Evolutionary conservation across 2,329 filamentous ascomycete genomes (phyloP).

Genomic region (Neofusicoccum sp.): DNA sequence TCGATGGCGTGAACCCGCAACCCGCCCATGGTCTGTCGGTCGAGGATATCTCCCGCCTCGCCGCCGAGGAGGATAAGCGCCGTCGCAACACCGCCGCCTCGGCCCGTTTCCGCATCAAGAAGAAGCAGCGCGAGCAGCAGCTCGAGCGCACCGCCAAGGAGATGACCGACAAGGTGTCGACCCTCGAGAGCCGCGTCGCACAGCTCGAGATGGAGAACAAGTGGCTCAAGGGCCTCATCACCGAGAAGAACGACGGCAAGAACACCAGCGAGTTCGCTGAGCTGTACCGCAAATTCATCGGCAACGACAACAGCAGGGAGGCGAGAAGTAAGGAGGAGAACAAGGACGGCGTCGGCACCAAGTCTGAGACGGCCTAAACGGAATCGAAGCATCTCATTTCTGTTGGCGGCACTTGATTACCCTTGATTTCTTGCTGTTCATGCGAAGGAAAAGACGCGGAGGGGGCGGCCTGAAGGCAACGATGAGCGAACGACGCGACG

Average conservation of each 20-base stretch:
- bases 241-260: constrained; percentile 50
- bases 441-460: not conserved
- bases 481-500: not conserved
- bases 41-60: constrained; percentile 50
- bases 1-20: constrained; percentile 34
- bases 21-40: constrained; percentile 37
- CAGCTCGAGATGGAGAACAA: constrained; percentile 57
- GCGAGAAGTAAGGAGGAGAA: constrained; percentile 40
- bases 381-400: not conserved
- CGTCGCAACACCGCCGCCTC: constrained; percentile 57
- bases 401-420: constrained; percentile 2
- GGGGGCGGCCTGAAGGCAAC: not conserved
- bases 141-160: constrained; percentile 56
- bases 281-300: constrained; percentile 34
- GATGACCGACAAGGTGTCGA: constrained; percentile 51
- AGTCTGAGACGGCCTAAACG: constrained; percentile 30
- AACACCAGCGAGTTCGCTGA: constrained; percentile 36
- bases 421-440: not conserved
- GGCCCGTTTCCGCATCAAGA: constrained; percentile 57
- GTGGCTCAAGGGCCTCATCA: constrained; percentile 56
- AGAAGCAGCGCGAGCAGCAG: constrained; percentile 57
- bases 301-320: constrained; percentile 32
- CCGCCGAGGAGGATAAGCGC: constrained; percentile 57
- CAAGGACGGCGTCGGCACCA: constrained; percentile 43
- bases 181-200: constrained; percentile 49